Evolutionary conservation across 2,329 filamentous ascomycete genomes (phyloP).

Genomic region (Calonectria multiphialidica): DNA sequence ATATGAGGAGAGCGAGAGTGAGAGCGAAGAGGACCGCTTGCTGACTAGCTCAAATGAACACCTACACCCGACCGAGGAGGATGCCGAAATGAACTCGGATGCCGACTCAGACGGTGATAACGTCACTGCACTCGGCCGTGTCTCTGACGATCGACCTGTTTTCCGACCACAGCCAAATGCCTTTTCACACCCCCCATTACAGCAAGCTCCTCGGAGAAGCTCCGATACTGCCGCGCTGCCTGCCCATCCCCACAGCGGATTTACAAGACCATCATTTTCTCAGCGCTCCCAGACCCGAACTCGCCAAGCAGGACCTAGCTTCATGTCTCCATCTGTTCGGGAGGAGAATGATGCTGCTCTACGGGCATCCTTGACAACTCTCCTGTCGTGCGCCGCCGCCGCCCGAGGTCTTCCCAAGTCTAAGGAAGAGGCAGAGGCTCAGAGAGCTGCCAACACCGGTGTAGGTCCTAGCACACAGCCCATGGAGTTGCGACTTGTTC

Average conservation of each 20-base stretch:
- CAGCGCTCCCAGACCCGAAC: slow-evolving; percentile 61
- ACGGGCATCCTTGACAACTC: slow-evolving; percentile 91
- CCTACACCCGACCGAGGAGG: slow-evolving; percentile 52
- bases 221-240: slow-evolving; percentile 63
- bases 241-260: slow-evolving; percentile 62
- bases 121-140: slow-evolving; percentile 80
- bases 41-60: slow-evolving; percentile 72
- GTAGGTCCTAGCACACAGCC: slow-evolving; percentile 64
- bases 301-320: slow-evolving; percentile 65
- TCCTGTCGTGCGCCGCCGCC: slow-evolving; percentile 94
- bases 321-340: slow-evolving; percentile 80
- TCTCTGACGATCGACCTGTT: slow-evolving; percentile 59
- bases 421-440: slow-evolving; percentile 58
- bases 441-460: slow-evolving; percentile 49
- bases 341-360: slow-evolving; percentile 94
- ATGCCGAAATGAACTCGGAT: slow-evolving; percentile 59
- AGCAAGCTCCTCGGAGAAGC: slow-evolving; percentile 60
- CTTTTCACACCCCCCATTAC: slow-evolving; percentile 84
- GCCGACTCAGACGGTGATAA: slow-evolving; percentile 76
- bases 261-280: slow-evolving; percentile 62
- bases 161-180: slow-evolving; percentile 94
- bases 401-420: slow-evolving; percentile 84
- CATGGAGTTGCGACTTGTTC: slow-evolving; percentile 70
- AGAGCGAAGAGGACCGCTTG: slow-evolving; percentile 84
- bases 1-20: slow-evolving; percentile 91